A percentile compares a stretch with the other conserved stretches of the same genome.
These are phyloP conservation scores for Cystobasidium pallidum DNA, from an alignment of 1,284 basidiomycete species.

Conservation along the genomic window DNA sequence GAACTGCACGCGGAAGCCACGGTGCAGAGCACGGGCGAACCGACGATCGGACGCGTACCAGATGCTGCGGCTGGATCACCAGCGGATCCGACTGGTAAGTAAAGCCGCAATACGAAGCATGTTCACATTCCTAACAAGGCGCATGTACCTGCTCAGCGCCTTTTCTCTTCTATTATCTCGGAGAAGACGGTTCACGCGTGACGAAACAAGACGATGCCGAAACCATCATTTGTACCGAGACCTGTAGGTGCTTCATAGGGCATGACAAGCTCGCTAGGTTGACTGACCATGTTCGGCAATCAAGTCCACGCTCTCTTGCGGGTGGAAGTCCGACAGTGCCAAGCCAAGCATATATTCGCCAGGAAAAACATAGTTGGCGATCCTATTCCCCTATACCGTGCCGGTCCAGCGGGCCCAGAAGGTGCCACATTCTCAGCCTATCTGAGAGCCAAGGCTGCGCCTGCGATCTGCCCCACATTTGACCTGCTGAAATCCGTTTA, in stretches of 20 bases:
- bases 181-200: neutral
- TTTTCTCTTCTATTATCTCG: constrained; percentile 39
- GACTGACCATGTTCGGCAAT: too few species aligned
- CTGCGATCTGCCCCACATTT: constrained; percentile 20
- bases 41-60: neutral
- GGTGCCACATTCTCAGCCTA: constrained; percentile 30
- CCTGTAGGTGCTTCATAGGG: constrained; percentile 16
- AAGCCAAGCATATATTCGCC: constrained; percentile 26
- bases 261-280: too few species aligned
- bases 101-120: neutral
- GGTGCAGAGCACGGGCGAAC: neutral
- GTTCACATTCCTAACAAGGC: neutral
- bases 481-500: neutral
- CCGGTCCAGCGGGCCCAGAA: constrained; percentile 15
- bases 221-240: neutral
- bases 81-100: constrained; percentile 18
- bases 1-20: neutral
- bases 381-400: neutral
- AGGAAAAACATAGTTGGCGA: constrained; percentile 22
- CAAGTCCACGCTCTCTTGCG: constrained; percentile 22
- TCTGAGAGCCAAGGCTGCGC: constrained; percentile 18
- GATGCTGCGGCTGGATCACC: neutral
- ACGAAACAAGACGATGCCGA: constrained; percentile 16
- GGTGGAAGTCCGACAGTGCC: constrained; percentile 28
- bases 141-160: constrained; percentile 6